These are phyloP conservation scores for Bolboschoenus planiculmis DNA, from an alignment of 176 grass and related monocot species.

Conservation along the genomic window DNA sequence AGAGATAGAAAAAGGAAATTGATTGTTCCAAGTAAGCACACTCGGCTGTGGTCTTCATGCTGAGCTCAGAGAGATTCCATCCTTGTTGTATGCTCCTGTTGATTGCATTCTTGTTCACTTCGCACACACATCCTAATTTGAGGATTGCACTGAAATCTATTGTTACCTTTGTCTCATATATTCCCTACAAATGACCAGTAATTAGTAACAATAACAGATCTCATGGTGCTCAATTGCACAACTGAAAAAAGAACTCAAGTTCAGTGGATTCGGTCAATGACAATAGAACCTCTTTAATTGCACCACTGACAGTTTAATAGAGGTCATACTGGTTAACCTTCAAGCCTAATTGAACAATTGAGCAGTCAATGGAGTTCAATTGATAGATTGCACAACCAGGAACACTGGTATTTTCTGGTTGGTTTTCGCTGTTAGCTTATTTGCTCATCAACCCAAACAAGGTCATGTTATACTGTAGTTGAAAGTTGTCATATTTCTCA, in stretches of 20 bases:
- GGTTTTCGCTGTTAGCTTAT: background rate
- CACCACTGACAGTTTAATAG: background rate
- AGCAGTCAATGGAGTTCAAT: background rate
- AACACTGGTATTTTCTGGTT: background rate
- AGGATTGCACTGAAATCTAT: conserved; percentile 62
- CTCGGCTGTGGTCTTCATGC: conserved; percentile 95
- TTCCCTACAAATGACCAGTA: conserved; percentile 47
- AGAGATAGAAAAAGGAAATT: conserved; percentile 89
- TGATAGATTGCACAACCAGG: background rate
- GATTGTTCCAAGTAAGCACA: conserved; percentile 86
- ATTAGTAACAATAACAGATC: background rate
- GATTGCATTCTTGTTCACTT: conserved; percentile 73
- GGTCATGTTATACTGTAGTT: background rate
- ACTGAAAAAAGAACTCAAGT: background rate
- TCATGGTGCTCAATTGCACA: background rate
- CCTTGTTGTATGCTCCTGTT: conserved; percentile 59
- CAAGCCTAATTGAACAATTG: background rate
- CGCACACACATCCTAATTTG: conserved; percentile 93
- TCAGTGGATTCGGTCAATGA: background rate
- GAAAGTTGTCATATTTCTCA: background rate
- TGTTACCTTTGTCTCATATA: conserved; percentile 89
- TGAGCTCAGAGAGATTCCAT: conserved; percentile 80
- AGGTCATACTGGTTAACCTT: background rate
- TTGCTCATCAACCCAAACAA: background rate
- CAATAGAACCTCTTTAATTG: background rate